Percentiles rank a stretch among this genome's conserved stretches.
phyloP scores from a whole-genome alignment of 441 rosid genomes.

The Bocquillonia castaneifolia region DNA sequence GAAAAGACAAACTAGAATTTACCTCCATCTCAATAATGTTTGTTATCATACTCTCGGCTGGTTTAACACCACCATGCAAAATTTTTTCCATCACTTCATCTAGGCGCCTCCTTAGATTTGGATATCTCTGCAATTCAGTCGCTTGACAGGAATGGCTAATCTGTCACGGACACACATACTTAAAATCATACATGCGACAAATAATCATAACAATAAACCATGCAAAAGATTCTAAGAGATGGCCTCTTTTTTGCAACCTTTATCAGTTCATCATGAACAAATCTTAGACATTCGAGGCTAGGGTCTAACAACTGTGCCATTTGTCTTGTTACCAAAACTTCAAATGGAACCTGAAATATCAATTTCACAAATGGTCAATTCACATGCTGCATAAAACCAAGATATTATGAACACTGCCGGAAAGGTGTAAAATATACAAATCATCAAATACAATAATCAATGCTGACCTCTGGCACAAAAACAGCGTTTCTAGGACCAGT shows the following conservation, averaged over 20 bases:
- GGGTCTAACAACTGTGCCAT: constrained; percentile 49
- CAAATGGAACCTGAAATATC: constrained; percentile 49
- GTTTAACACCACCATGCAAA: constrained; percentile 35
- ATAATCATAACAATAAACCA: background rate
- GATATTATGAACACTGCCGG: background rate
- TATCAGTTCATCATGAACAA: constrained; percentile 48
- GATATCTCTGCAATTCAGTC: constrained; percentile 44
- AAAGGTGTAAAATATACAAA: background rate
- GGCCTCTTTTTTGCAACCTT: constrained; percentile 33
- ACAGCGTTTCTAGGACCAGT: constrained; percentile 45
- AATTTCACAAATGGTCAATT: background rate
- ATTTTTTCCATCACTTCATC: constrained; percentile 40
- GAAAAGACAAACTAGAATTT: background rate
- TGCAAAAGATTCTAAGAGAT: background rate
- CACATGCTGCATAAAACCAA: background rate
- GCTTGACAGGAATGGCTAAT: constrained; percentile 40
- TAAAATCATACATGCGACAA: background rate
- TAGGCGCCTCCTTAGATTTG: constrained; percentile 36
- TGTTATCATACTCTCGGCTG: constrained; percentile 45
- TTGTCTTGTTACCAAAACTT: constrained; percentile 46
- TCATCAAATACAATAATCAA: background rate
- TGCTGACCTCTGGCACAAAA: constrained; percentile 50
- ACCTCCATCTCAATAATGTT: constrained; percentile 60
- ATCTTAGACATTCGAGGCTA: constrained; percentile 47
- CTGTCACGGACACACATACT: constrained; percentile 22